phyloP scores from a whole-genome alignment of 192 early-diverging fungal species.

The Piromyces sp. region DNA sequence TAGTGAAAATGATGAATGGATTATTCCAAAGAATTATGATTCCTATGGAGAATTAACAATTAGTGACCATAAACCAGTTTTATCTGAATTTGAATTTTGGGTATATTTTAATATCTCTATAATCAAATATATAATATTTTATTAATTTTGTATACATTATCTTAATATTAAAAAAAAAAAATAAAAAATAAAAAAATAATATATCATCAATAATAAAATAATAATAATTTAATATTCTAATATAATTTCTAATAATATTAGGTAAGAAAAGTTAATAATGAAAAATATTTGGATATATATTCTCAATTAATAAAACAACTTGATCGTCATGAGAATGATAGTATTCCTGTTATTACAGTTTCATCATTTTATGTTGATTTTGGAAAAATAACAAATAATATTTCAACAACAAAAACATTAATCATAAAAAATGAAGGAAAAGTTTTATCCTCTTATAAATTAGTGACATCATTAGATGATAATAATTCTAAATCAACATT shows the following conservation, averaged over 20 bases:
- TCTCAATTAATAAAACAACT: background rate
- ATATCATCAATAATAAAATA: too few species aligned
- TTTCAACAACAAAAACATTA: background rate
- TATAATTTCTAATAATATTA: too few species aligned
- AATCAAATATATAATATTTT: too few species aligned
- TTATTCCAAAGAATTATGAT: background rate
- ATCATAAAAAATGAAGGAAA: background rate
- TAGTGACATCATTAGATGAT: background rate
- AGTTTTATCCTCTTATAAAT: background rate
- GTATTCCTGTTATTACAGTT: background rate
- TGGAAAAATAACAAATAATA: background rate
- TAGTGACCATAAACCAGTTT: background rate
- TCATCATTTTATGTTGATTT: background rate
- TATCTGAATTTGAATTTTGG: background rate
- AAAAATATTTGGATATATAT: background rate
- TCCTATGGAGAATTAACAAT: background rate
- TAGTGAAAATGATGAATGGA: background rate
- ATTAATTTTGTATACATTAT: too few species aligned
- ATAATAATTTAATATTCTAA: too few species aligned
- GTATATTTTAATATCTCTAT: background rate
- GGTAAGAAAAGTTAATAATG: background rate
- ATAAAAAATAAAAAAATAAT: too few species aligned
- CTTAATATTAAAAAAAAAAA: too few species aligned
- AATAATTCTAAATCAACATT: background rate
- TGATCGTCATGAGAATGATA: background rate